Percentiles rank a stretch among this genome's conserved stretches.
phyloP scores from a whole-genome alignment of 345 rosid species.

The Arabidopsis arenosa region DNA sequence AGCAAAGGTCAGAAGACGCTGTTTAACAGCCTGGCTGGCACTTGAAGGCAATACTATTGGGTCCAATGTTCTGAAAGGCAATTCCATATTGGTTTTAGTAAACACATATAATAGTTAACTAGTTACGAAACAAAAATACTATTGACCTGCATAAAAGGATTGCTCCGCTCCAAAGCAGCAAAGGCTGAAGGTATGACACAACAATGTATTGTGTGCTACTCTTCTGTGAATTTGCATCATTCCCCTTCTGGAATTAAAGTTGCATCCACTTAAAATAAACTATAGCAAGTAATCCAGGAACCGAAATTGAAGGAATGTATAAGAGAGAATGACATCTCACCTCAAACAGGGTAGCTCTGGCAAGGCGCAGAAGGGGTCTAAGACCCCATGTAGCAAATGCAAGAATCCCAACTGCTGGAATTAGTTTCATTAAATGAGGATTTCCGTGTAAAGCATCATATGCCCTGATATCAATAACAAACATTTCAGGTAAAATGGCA shows the following conservation, averaged over 20 bases:
- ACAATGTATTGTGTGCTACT: constrained; percentile 57
- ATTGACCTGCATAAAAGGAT: constrained; percentile 81
- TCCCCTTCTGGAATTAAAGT: constrained; percentile 52
- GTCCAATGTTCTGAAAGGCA: constrained; percentile 71
- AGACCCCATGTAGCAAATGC: constrained; percentile 88
- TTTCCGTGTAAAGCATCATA: constrained; percentile 60
- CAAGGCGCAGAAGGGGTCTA: constrained; percentile 65
- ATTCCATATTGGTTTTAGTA: constrained; percentile 30
- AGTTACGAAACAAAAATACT: constrained; percentile 1
- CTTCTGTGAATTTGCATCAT: constrained; percentile 72
- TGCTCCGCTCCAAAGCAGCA: constrained; percentile 85
- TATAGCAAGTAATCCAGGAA: constrained; percentile 20
- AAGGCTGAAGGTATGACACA: constrained; percentile 83
- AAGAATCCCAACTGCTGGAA: constrained; percentile 75
- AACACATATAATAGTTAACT: constrained; percentile 3
- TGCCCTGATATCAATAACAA: constrained; percentile 54
- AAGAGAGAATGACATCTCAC: constrained; percentile 47
- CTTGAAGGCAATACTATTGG: constrained; percentile 77
- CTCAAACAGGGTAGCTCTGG: constrained; percentile 59
- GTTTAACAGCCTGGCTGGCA: constrained; percentile 83
- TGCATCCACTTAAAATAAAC: constrained; percentile 27
- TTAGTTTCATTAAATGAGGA: constrained; percentile 57
- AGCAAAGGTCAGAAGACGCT: constrained; percentile 75
- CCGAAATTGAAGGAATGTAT: constrained; percentile 16
- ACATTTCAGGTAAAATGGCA: constrained; percentile 13